Percentiles rank a stretch among this genome's conserved stretches.
phyloP scores from a whole-genome alignment of 805 yeast species.

The Candida schatavii region DNA sequence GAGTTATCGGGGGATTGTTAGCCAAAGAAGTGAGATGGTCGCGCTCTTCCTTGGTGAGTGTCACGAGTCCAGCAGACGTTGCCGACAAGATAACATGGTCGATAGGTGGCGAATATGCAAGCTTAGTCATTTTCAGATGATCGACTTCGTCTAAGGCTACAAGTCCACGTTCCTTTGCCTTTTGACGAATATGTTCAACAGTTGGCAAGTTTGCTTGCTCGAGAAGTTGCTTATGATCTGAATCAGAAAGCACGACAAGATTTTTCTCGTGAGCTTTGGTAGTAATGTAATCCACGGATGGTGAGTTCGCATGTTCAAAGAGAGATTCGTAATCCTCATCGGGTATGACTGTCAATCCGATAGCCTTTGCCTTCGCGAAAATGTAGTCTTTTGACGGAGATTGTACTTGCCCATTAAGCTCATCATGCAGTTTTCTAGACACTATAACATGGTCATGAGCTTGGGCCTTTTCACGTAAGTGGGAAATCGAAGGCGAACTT shows the following conservation, averaged over 20 bases:
- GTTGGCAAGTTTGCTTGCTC: slow-evolving; percentile 20
- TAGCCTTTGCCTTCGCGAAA: slow-evolving; percentile 17
- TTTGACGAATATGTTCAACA: slow-evolving; percentile 34
- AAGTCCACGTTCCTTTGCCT: slow-evolving; percentile 27
- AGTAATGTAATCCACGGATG: slow-evolving; percentile 15
- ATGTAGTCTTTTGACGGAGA: slow-evolving; percentile 14
- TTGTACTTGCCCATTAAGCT: no score
- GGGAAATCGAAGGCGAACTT: slow-evolving; percentile 16
- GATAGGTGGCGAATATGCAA: slow-evolving; percentile 19
- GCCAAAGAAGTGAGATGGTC: slow-evolving; percentile 14
- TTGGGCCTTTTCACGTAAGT: slow-evolving; percentile 12
- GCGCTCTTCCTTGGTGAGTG: slow-evolving; percentile 11
- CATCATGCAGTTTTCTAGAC: slow-evolving; percentile 9
- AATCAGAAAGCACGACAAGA: slow-evolving; percentile 21
- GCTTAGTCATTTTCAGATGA: slow-evolving; percentile 9
- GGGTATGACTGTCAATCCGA: slow-evolving; percentile 21
- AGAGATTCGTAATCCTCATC: slow-evolving; percentile 24
- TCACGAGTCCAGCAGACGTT: slow-evolving; percentile 8
- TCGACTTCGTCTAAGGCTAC: slow-evolving; percentile 29
- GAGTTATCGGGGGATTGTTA: slow-evolving; percentile 22
- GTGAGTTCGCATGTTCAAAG: slow-evolving; percentile 20
- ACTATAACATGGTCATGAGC: slow-evolving; percentile 20
- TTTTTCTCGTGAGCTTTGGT: slow-evolving; percentile 19
- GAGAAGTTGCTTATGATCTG: slow-evolving; percentile 25
- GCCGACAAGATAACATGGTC: slow-evolving; percentile 19